Conservation (phyloP, 306 rosid genomes). For the Gillenia trifoliata region DNA sequence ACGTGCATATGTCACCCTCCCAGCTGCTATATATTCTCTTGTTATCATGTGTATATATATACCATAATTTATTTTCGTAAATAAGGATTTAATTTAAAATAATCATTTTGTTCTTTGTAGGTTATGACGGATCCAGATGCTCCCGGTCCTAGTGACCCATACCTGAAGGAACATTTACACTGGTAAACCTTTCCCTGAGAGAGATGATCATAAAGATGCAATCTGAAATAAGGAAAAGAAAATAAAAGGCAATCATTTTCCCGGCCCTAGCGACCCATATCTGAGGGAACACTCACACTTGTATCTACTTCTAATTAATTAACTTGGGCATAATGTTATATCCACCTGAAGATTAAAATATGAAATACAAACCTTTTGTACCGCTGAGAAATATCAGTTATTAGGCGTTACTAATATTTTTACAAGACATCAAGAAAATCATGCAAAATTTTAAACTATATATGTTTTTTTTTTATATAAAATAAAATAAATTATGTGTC, state of each 20-base stretch:
- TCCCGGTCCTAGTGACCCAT: conserved; percentile 98
- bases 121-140: conserved; percentile 93
- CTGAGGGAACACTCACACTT: neutral
- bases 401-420: neutral
- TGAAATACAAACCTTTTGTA: neutral
- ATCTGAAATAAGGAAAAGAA: neutral
- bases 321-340: neutral
- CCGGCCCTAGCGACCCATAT: conserved; percentile 89
- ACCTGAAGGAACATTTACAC: conserved; percentile 80
- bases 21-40: neutral
- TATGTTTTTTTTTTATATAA: too few relatives aligned
- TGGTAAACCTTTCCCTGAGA: conserved; percentile 37
- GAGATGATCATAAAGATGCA: neutral
- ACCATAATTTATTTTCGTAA: neutral
- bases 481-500: neutral
- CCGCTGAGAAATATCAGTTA: neutral
- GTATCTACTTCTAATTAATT: neutral
- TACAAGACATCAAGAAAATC: neutral
- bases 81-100: neutral
- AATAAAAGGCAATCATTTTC: conserved; percentile 20
- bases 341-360: neutral
- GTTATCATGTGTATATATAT: neutral
- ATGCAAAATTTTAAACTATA: neutral
- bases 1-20: neutral
- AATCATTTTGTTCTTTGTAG: conserved; percentile 18